Evolutionary conservation across 805 yeast genomes (phyloP).

Genomic region (Lipomyces yamanashiensis): DNA sequence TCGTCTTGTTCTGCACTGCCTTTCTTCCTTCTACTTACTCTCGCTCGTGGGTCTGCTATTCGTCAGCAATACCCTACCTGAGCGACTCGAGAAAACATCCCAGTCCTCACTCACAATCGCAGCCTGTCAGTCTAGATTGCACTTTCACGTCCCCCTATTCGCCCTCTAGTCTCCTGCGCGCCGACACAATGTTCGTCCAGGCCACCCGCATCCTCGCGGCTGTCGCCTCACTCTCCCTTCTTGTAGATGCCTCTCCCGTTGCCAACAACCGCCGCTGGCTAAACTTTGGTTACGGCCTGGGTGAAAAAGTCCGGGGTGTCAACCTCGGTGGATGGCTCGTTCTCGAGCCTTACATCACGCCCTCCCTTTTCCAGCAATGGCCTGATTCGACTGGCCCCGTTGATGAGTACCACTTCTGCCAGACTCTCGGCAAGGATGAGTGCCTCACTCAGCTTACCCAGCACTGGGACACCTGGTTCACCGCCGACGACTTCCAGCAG

Average conservation of each 20-base stretch:
- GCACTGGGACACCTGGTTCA: constrained; percentile 73
- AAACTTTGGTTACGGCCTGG: constrained; percentile 35
- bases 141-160: too few relatives aligned
- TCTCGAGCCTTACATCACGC: constrained; percentile 79
- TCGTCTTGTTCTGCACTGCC: background rate
- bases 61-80: too few relatives aligned
- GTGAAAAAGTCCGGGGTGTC: constrained; percentile 58
- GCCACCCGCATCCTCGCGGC: background rate
- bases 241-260: constrained; percentile 1
- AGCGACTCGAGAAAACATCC: too few relatives aligned
- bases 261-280: constrained; percentile 31
- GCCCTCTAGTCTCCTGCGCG: too few relatives aligned
- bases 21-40: background rate
- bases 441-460: constrained; percentile 54
- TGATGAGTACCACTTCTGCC: constrained; percentile 77
- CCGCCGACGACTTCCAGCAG: constrained; percentile 61
- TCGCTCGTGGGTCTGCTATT: too few relatives aligned
- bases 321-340: constrained; percentile 92
- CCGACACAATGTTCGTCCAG: background rate
- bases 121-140: too few relatives aligned
- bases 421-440: constrained; percentile 52
- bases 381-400: constrained; percentile 61
- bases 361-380: constrained; percentile 67
- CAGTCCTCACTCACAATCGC: too few relatives aligned
- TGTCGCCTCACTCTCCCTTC: background rate